Base-by-base conservation (phyloP, 176 grass and related monocot genomes). In the Canna indica region DNA sequence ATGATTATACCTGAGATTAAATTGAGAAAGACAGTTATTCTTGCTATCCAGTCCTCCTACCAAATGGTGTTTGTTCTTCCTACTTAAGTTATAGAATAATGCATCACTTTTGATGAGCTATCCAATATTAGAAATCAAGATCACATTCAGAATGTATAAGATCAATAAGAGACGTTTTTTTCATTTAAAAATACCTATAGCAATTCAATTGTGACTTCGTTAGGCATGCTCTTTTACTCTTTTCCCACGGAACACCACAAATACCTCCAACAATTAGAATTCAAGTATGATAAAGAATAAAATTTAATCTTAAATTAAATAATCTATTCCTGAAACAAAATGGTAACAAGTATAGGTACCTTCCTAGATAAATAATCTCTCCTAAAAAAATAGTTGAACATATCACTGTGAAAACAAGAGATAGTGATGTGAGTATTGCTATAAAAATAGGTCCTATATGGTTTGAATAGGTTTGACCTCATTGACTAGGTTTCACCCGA, bases 241-340 rank as follows among this genome's bases (percentile, higher is more conserved):
- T 87, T 35, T 77, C 85, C 81, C 85, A 87, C 32, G 83, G 39
- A 17, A 83, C 77, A 56, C 81, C 73, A 62, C 83, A 83, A 36
- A 87, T 81, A 0, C 85, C 77, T 32, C 36, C 77, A 45, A 81
- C 77, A 41, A 86, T 65, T 0, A 87, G 74, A 2, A 63, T 26
- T 44, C 22, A 41, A 66, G n/a, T 59, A 27, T 2, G 16, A 63
- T 6, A 32, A 35, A 18, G 60, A 12, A 18, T 32, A 16, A 63
- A 3, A 32, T n/a, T n/a, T n/a, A n/a, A n/a, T n/a, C n/a, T n/a
- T 63, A 31, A 53, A 18, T 22, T 53, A 24, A 4, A 50, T 50
- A 50, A n/a, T 22, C n/a, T 53, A 53, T 24, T 53, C 17, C 17
- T 22, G 22, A 53, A n/a, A 53, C 50, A 53, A n/a, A 53, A 62